These are phyloP conservation scores for Adansonia gregorii DNA, from an alignment of 441 rosid genomes.

Conservation along the genomic window DNA sequence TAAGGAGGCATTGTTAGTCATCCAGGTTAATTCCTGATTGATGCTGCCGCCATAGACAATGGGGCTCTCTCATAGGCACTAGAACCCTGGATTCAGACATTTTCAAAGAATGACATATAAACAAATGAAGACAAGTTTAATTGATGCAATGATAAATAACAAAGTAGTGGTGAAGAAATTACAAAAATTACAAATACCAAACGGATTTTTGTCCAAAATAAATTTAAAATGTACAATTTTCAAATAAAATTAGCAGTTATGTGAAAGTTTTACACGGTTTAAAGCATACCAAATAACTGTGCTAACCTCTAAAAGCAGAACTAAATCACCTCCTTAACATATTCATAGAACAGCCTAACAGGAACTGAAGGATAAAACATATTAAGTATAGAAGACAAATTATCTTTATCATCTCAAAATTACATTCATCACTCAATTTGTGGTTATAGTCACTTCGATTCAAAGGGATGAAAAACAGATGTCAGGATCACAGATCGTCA, in stretches of 20 bases:
- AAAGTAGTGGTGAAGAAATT: slow-evolving; percentile 7
- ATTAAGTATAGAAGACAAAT: background rate
- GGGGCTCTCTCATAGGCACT: background rate
- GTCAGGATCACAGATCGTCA: slow-evolving; percentile 7
- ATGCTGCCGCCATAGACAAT: background rate
- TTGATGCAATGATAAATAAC: background rate
- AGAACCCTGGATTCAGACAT: background rate
- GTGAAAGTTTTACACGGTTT: background rate
- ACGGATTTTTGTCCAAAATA: background rate
- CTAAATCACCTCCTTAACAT: background rate
- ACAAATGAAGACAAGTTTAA: background rate
- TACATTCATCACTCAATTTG: slow-evolving; percentile 23
- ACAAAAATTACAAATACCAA: background rate
- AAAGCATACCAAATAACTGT: background rate
- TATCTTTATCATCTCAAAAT: slow-evolving; percentile 18
- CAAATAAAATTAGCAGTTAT: background rate
- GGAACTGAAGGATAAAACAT: background rate
- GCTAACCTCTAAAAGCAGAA: background rate
- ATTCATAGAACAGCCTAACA: background rate
- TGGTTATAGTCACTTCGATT: slow-evolving; percentile 3
- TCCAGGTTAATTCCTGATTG: background rate
- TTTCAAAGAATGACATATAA: background rate
- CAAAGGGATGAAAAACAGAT: background rate
- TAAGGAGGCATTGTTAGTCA: background rate
- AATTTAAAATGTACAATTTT: background rate